Percentiles rank a stretch among this genome's conserved stretches.
Evolutionary conservation across 345 rosid species (phyloP).

Genomic region (Hibiscus syriacus): DNA sequence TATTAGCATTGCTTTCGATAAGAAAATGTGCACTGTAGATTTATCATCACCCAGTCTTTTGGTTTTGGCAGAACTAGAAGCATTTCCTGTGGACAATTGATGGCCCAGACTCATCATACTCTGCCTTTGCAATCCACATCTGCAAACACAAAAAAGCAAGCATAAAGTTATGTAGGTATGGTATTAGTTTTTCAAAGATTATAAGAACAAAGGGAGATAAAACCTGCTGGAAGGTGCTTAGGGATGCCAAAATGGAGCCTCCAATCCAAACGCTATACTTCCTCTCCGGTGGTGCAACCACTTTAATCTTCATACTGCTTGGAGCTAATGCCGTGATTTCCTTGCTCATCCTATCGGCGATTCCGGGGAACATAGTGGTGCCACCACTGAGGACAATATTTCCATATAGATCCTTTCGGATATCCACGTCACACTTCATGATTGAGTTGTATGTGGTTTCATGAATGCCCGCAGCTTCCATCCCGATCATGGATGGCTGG

Average conservation of each 20-base stretch:
- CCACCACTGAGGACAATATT: slow-evolving; percentile 25
- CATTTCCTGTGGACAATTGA: slow-evolving; percentile 64
- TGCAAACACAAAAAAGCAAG: too few relatives aligned
- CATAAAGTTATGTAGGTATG: too few relatives aligned
- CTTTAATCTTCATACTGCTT: too few relatives aligned
- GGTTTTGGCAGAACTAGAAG: not conserved
- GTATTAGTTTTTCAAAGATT: too few relatives aligned
- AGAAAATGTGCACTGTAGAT: not conserved
- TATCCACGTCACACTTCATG: slow-evolving; percentile 16
- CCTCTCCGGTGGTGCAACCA: too few relatives aligned
- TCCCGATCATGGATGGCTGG: slow-evolving; percentile 68
- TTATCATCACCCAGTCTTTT: too few relatives aligned
- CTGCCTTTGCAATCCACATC: slow-evolving; percentile 76
- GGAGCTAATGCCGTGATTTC: slow-evolving; percentile 56
- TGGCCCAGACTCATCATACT: slow-evolving; percentile 60
- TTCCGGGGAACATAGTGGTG: slow-evolving; percentile 63
- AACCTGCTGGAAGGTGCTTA: slow-evolving; percentile 57
- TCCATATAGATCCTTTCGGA: slow-evolving; percentile 11
- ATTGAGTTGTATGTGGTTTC: slow-evolving; percentile 16
- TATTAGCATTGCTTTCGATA: too few relatives aligned
- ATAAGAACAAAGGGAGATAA: not conserved
- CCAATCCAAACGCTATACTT: too few relatives aligned
- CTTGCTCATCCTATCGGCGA: slow-evolving; percentile 73
- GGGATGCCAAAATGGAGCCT: too few relatives aligned
- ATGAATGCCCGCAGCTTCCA: slow-evolving; percentile 16